Conservation (phyloP, 257 asterid species). For the Euphrasia confusa region DNA sequence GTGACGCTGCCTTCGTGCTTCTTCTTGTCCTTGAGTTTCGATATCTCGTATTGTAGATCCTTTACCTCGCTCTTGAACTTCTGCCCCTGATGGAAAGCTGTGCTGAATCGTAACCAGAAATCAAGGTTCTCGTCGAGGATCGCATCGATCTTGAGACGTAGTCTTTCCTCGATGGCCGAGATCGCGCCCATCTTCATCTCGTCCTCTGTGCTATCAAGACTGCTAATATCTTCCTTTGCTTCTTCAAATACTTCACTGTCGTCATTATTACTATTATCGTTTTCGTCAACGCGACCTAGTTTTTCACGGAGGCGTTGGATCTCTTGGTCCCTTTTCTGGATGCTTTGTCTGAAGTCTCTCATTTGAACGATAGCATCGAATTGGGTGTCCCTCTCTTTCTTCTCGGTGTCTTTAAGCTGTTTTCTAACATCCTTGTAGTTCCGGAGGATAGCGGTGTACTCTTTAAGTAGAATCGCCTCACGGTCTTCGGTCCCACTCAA, state of each 20-base stretch:
- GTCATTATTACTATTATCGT: not conserved
- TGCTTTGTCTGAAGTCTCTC: conserved; percentile 52
- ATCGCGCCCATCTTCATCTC: conserved; percentile 2
- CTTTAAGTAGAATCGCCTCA: conserved; percentile 64
- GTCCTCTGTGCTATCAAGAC: not conserved
- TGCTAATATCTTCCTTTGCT: not conserved
- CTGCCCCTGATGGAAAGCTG: conserved; percentile 76
- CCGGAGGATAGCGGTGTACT: conserved; percentile 62
- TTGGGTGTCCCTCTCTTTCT: conserved; percentile 52
- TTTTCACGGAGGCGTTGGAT: conserved; percentile 46
- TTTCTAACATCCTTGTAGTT: conserved; percentile 78
- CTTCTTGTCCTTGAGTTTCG: conserved; percentile 50
- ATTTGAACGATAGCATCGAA: conserved; percentile 62
- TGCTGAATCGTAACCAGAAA: conserved; percentile 94
- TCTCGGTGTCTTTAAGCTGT: conserved; percentile 59
- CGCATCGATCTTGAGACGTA: conserved; percentile 61
- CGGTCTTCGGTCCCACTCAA: conserved; percentile 67
- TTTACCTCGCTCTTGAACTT: conserved; percentile 68
- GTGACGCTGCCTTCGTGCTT: conserved; percentile 41
- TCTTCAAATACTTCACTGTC: not conserved
- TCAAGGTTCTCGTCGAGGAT: conserved; percentile 81
- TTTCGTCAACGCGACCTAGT: conserved; percentile 31
- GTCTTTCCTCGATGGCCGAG: conserved; percentile 65
- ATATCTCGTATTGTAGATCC: conserved; percentile 61
- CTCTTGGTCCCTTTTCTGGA: conserved; percentile 64